phyloP scores from a whole-genome alignment of 306 rosid genomes.

The Vicia villosa region DNA sequence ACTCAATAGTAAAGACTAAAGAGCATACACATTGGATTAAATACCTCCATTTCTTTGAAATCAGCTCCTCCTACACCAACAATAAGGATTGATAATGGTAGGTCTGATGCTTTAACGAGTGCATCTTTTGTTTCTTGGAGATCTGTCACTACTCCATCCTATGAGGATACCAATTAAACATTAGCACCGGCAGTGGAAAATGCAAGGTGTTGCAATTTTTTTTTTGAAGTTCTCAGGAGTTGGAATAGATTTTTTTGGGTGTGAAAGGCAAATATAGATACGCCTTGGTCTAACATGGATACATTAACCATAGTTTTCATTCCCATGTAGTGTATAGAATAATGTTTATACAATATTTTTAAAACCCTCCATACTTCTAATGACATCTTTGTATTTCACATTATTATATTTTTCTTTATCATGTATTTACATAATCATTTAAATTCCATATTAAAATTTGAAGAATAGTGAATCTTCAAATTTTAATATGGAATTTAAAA shows the following conservation, averaged over 20 bases:
- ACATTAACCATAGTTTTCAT: neutral
- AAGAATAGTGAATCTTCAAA: neutral
- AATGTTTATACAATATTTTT: neutral
- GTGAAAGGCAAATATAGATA: neutral
- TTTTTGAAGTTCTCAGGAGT: slow-evolving; percentile 7
- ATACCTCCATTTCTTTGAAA: slow-evolving; percentile 99
- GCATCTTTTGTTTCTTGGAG: slow-evolving; percentile 99
- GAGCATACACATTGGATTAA: slow-evolving; percentile 1
- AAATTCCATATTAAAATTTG: no score
- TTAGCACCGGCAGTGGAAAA: slow-evolving; percentile 35
- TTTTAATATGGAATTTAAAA: neutral
- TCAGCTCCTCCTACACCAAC: slow-evolving; percentile 99
- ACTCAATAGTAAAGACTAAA: slow-evolving; percentile 15
- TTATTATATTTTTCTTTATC: neutral
- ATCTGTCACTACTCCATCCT: slow-evolving; percentile 99
- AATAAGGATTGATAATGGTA: slow-evolving; percentile 92
- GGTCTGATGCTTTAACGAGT: slow-evolving; percentile 90
- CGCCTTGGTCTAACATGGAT: neutral
- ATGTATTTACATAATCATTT: neutral
- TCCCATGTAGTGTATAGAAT: neutral
- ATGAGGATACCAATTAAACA: slow-evolving; percentile 36
- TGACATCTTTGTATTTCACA: neutral
- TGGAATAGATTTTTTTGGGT: neutral
- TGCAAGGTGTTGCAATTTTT: neutral
- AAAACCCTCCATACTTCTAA: neutral